These are phyloP conservation scores for Boletus rufocinnamomeus DNA, from an alignment of 768 basidiomycete genomes.

Conservation along the genomic window DNA sequence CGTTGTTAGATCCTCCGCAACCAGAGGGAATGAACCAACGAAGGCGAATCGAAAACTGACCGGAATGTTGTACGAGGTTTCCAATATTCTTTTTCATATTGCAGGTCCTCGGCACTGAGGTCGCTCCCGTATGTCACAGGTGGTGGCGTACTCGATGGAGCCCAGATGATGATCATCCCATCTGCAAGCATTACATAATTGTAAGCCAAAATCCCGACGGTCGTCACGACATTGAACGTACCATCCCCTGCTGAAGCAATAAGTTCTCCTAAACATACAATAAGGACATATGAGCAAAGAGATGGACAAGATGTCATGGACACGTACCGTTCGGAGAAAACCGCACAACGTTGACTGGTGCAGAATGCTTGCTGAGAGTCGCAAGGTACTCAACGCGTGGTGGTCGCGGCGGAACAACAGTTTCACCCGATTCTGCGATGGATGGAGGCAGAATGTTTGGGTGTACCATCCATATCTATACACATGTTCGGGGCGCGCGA, in stretches of 20 bases:
- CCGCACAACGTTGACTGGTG: constrained; percentile 93
- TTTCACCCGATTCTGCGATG: constrained; percentile 42
- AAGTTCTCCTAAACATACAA: constrained; percentile 61
- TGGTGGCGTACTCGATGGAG: constrained; percentile 73
- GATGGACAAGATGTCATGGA: constrained; percentile 1
- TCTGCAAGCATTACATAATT: constrained; percentile 47
- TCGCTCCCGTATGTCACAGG: constrained; percentile 81
- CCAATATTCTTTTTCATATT: constrained; percentile 95
- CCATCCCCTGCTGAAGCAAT: constrained; percentile 98
- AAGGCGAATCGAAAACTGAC: constrained; percentile 41
- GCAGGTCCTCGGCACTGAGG: constrained; percentile 71
- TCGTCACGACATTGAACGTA: constrained; percentile 39
- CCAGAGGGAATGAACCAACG: neutral
- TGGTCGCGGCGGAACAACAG: constrained; percentile 46
- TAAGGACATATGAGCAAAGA: constrained; percentile 5
- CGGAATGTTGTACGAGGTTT: constrained; percentile 83
- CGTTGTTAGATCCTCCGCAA: constrained; percentile 5
- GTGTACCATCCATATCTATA: constrained; percentile 90
- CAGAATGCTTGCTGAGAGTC: constrained; percentile 89
- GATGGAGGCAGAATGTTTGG: constrained; percentile 81
- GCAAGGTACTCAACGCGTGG: constrained; percentile 97
- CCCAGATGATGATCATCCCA: constrained; percentile 98
- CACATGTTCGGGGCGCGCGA: constrained; percentile 9
- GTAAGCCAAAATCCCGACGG: constrained; percentile 1
- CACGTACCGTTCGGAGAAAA: constrained; percentile 89